These are phyloP conservation scores for Pseudonitzschia pungens DNA, from an alignment of 108 stramenopile genomes.

Conservation along the genomic window DNA sequence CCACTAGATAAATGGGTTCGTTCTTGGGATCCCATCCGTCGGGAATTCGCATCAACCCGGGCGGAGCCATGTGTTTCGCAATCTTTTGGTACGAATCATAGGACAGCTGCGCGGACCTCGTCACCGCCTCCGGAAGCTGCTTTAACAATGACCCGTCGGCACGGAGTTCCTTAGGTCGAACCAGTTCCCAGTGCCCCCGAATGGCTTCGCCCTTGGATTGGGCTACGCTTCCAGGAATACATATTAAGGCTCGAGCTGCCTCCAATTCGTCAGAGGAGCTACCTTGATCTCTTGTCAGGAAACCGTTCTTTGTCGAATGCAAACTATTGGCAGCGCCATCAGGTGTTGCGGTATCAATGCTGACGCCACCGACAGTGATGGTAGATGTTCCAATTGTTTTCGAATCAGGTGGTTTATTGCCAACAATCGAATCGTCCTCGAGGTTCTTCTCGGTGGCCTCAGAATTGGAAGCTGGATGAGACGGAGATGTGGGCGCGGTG, in stretches of 20 bases:
- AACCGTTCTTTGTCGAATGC: no score
- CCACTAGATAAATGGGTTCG: conserved; percentile 9
- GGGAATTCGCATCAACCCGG: not conserved
- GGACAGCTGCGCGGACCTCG: not conserved
- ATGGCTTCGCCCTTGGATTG: not conserved
- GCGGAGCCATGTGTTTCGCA: not conserved
- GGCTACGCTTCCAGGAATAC: not conserved
- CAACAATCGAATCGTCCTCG: not conserved
- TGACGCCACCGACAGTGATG: not conserved
- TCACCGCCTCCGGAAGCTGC: conserved; percentile 1
- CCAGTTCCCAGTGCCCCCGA: conserved; percentile 7
- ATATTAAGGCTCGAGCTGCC: not conserved
- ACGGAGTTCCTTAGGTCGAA: not conserved
- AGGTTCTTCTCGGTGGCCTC: not conserved
- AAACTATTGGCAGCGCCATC: no score
- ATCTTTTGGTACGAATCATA: not conserved
- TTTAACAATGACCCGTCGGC: not conserved
- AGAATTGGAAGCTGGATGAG: not conserved
- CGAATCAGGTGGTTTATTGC: no score
- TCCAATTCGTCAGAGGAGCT: conserved; percentile 1
- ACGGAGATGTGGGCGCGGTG: not conserved
- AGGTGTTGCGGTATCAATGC: not conserved
- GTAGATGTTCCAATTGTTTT: no score
- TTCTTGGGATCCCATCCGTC: conserved; percentile 3
- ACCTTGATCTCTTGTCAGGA: not conserved